Evolutionary conservation across 139 green algal genomes (phyloP), one percentile per base, ranked within the genome.

Genomic region (Tetradesmus lagerheimii): DNA sequence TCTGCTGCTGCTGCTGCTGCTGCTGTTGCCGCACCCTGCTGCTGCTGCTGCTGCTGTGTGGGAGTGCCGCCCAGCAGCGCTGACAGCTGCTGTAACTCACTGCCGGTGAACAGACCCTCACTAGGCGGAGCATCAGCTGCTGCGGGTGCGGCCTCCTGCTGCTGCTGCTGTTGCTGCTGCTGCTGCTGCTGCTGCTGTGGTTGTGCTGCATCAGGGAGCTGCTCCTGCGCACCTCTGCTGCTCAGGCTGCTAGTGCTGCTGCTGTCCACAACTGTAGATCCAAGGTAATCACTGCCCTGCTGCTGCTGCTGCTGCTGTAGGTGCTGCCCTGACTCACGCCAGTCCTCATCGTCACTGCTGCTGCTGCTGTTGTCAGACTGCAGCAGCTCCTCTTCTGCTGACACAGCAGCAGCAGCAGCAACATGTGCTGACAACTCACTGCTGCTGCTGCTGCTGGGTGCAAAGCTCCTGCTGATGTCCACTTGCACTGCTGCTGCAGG

Each of bases 1-100:
- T 16, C 47, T 41, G 74, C 81, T 57, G 41, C 62, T 53, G 45
- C 75, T 86, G 64, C 90, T 84, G 83, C 90, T 87, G 88, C 5
- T 39, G 18, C 66, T 53, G 53, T 20, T 57, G 53, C 71, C 67
- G 83, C 37, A 53, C 8, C 20, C 66, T 37, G 85, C 71, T 38
- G 85, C 67, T 71, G 84, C 18, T n/a, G 39, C 39, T 39, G 39
- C 23, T 79, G 83, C 38, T 80, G 57, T 20, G 23, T 6, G 34
- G 27, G 75, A 5, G 57, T 38, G 35, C 12, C 0, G 0, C 45
- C 53, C 0, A 67, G 35, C 2, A 53, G 8, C 1, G 37, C 41
- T 29, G 53, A 41, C 45, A 67, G n/a, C 78, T 74, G 57, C 39
- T 82, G 78, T 39, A 81, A 50, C 57, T 53, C 57, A 43, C 4